Percentiles rank a stretch among this genome's conserved stretches.
These are phyloP conservation scores for Rhipidocladum racemiflorum DNA, from an alignment of 176 grass and related monocot genomes.

Conservation along the genomic window DNA sequence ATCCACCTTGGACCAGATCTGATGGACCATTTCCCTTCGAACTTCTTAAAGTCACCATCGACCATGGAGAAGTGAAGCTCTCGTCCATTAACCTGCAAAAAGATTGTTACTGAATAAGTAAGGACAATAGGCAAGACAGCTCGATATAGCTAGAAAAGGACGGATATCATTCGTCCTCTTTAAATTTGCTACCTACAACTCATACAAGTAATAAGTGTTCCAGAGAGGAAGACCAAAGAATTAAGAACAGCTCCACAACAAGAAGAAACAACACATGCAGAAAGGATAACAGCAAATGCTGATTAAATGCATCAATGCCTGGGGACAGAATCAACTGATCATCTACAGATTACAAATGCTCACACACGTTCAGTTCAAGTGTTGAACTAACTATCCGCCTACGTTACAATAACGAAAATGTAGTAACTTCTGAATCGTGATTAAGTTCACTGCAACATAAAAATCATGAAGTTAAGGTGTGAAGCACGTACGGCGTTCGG, in stretches of 20 bases:
- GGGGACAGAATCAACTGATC: background rate
- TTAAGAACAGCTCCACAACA: background rate
- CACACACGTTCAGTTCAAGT: background rate
- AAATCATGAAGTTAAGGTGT: background rate
- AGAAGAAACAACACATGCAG: background rate
- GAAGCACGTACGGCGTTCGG: slow-evolving; percentile 49
- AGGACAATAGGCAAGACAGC: background rate
- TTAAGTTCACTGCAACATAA: background rate
- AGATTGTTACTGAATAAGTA: background rate
- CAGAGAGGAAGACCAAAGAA: background rate
- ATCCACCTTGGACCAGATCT: slow-evolving; percentile 65
- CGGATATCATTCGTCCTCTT: background rate
- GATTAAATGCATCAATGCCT: background rate
- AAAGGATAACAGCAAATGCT: background rate
- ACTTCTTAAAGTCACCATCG: slow-evolving; percentile 94
- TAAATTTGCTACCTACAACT: background rate
- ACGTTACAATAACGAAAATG: background rate
- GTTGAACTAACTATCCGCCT: background rate
- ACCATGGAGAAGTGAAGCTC: slow-evolving; percentile 95
- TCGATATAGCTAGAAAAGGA: background rate
- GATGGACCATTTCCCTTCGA: slow-evolving; percentile 95
- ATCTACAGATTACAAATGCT: background rate
- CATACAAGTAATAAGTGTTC: background rate
- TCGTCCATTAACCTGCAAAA: slow-evolving; percentile 53
- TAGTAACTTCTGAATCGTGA: background rate